Evolutionary conservation across 164 flowering plant genomes (phyloP).

Genomic region (Macadamia integrifolia): DNA sequence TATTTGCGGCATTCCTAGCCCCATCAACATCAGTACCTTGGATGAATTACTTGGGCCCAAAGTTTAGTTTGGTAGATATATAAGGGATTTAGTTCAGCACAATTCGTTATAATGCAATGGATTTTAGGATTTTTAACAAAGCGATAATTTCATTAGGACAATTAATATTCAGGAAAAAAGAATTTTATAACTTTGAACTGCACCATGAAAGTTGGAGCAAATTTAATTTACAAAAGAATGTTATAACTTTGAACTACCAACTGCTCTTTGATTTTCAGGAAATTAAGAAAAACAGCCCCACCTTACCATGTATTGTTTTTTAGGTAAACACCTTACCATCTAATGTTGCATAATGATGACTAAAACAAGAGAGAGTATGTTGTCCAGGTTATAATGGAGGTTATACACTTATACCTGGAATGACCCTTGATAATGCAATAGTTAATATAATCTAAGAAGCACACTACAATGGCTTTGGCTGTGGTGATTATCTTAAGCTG

Average conservation of each 20-base stretch:
- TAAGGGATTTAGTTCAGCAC: too few species aligned
- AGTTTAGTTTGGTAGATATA: too few species aligned
- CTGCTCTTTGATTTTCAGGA: constrained; percentile 42
- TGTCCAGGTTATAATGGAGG: constrained; percentile 94
- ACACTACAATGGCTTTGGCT: constrained; percentile 68
- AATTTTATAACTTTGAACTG: not conserved
- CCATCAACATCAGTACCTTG: not conserved
- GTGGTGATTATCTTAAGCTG: constrained; percentile 86
- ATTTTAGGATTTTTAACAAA: not conserved
- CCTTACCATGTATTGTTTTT: constrained; percentile 60
- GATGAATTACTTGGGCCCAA: not conserved
- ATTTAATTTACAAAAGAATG: not conserved
- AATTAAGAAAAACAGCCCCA: constrained; percentile 71
- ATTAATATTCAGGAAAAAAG: not conserved
- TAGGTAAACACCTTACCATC: too few species aligned
- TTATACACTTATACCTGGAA: constrained; percentile 59
- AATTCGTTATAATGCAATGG: too few species aligned
- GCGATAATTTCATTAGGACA: not conserved
- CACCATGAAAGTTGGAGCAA: not conserved
- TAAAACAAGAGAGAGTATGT: constrained; percentile 89
- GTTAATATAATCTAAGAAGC: constrained; percentile 98
- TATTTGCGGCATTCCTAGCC: too few species aligned
- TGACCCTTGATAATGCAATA: constrained; percentile 83
- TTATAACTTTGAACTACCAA: not conserved
- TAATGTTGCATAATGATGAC: constrained; percentile 77